A percentile compares a stretch with the other conserved stretches of the same genome.
phyloP scores from a whole-genome alignment of 2,329 filamentous ascomycete species.

The Diaporthe longicolla region DNA sequence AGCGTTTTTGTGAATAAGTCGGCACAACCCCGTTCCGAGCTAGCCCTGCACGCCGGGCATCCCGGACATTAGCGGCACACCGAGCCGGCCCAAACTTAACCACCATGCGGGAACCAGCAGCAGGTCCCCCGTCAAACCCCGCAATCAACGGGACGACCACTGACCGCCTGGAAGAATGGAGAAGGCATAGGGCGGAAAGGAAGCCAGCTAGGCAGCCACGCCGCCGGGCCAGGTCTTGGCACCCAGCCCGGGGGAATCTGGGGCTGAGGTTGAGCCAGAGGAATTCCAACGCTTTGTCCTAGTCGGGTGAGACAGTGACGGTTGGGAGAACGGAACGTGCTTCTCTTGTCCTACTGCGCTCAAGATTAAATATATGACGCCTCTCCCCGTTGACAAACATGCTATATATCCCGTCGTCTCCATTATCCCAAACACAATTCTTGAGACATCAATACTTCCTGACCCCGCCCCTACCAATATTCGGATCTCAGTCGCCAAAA shows the following conservation, averaged over 20 bases:
- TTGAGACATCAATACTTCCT: not conserved
- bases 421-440: not conserved
- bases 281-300: not conserved
- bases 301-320: not conserved
- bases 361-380: constrained; percentile 26
- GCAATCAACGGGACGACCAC: no score
- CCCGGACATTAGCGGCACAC: constrained; percentile 26
- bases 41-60: constrained; percentile 1
- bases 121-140: no score
- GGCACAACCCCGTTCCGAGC: constrained; percentile 23
- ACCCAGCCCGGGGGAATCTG: not conserved
- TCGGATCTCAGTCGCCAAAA: constrained; percentile 1
- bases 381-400: not conserved
- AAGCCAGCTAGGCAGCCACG: constrained; percentile 3
- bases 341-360: not conserved
- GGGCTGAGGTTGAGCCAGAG: not conserved
- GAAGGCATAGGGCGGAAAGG: no score
- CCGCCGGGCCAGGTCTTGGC: not conserved
- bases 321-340: not conserved
- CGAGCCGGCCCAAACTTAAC: constrained; percentile 7
- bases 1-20: not conserved
- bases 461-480: no score
- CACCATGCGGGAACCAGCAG: not conserved
- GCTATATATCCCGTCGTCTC: no score
- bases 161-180: not conserved